Percentiles rank a stretch among this genome's conserved stretches.
Evolutionary conservation across 495 filamentous ascomycete species (phyloP).

Genomic region (Podospora bellae-mahoneyi): DNA sequence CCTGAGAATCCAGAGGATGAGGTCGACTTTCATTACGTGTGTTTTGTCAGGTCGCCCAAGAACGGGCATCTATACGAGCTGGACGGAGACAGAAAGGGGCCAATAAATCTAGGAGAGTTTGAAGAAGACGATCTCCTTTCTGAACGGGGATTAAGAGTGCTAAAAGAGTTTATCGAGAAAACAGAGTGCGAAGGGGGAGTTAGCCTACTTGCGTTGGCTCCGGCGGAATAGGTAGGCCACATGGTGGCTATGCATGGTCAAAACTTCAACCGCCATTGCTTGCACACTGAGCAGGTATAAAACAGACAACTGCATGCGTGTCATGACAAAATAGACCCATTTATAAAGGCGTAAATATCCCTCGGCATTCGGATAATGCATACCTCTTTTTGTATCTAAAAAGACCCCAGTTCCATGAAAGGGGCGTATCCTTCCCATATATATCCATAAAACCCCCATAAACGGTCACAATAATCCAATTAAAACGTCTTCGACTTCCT

Average conservation of each 20-base stretch:
- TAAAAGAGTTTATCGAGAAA: neutral
- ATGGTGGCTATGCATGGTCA: no score
- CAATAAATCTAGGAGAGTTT: conserved; percentile 1
- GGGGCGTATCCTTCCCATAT: no score
- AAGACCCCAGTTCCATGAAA: no score
- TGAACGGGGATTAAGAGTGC: neutral
- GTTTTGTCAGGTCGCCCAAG: conserved; percentile 55
- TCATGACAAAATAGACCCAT: no score
- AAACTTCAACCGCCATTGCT: no score
- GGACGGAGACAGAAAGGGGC: conserved; percentile 27
- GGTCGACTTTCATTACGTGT: conserved; percentile 68
- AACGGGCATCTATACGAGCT: conserved; percentile 25
- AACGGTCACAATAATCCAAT: neutral
- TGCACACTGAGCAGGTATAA: no score
- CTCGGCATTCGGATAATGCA: no score
- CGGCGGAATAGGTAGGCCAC: neutral
- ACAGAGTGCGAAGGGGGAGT: neutral
- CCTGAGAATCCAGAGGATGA: conserved; percentile 55
- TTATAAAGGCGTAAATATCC: no score
- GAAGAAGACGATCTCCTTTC: neutral
- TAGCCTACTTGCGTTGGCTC: neutral
- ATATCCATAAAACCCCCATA: no score
- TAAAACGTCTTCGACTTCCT: conserved; percentile 23
- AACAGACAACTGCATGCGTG: no score
- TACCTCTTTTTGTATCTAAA: no score